Evolutionary conservation across 257 asterid genomes (phyloP), one percentile per base, ranked within the genome.

Genomic region (Scutellaria barbata): DNA sequence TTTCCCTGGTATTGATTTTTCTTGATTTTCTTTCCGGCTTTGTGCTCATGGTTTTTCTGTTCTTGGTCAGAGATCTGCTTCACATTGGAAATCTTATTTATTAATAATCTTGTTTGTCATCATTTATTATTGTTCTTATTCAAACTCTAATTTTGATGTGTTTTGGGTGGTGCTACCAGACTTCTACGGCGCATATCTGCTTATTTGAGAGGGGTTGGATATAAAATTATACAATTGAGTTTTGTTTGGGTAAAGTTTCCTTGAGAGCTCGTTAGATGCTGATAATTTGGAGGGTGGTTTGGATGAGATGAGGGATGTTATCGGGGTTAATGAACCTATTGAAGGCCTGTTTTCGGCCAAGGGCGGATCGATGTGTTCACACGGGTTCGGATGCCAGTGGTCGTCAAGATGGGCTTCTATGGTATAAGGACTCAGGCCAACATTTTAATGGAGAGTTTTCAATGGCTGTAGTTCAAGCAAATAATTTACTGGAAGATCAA

Each of bases 391-490:
- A 86, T 42, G 79, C 87, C 12, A 64, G 74, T 74, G 89, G 92
- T 68, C 86, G 81, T 13, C 89, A 84, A 70, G 97, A 91, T 39
- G 96, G 96, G 59, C 82, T 89, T 72, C 76, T 87, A 40, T 87
- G 96, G 97, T 89, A 81, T 68, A 84, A 82, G 80, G 97, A 91
- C 63, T 78, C 78, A 20, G 96, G 96, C 22, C 95, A 85, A 17
- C 95, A 81, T 80, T 81, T 85, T 74, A 87, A 80, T 68, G 97
- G 97, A 14, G 97, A 89, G 50, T 91, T 84, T 74, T 91, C 97
- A 0, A 89, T 89, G 97, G 90, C 97, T 51, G 90, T 89, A 73
- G 90, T 91, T 78, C 96, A 91, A 85, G 97, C 97, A 7, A 91
- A 91, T 75, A 85, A 87, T 66, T 81, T 89, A 69, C 82, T 91